These are phyloP conservation scores for Singerocomus rubriflavus DNA, from an alignment of 1,284 basidiomycete species.

Conservation along the genomic window DNA sequence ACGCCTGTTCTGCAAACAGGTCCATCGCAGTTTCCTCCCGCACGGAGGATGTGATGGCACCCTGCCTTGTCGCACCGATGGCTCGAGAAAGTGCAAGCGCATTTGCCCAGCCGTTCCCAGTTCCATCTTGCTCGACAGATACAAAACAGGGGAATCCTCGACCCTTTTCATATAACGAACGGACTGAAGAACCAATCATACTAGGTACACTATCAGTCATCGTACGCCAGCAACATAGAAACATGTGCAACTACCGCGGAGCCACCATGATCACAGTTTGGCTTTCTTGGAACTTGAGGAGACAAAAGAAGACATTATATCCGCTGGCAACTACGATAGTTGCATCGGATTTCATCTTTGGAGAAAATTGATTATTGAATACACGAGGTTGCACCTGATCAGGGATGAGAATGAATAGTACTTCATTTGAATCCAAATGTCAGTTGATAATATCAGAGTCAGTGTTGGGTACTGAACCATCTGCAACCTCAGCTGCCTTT, in stretches of 20 bases:
- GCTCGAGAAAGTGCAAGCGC: slow-evolving; percentile 54
- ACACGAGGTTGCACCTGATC: slow-evolving; percentile 62
- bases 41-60: slow-evolving; percentile 63
- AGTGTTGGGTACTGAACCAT: slow-evolving; percentile 36
- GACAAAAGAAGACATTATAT: slow-evolving; percentile 63
- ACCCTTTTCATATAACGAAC: slow-evolving; percentile 57
- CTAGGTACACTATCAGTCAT: slow-evolving; percentile 29
- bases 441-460: slow-evolving; percentile 1
- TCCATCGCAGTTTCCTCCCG: slow-evolving; percentile 68
- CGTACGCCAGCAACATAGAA: not conserved
- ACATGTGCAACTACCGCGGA: slow-evolving; percentile 36
- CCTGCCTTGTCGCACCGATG: slow-evolving; percentile 62
- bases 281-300: slow-evolving; percentile 50
- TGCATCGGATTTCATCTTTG: slow-evolving; percentile 47
- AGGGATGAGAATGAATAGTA: slow-evolving; percentile 59
- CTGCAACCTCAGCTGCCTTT: slow-evolving; percentile 54
- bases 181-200: slow-evolving; percentile 65
- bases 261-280: slow-evolving; percentile 68
- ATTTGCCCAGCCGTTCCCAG: slow-evolving; percentile 44
- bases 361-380: slow-evolving; percentile 54
- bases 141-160: slow-evolving; percentile 65
- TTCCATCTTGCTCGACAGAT: slow-evolving; percentile 61
- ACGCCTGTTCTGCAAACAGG: slow-evolving; percentile 61
- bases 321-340: slow-evolving; percentile 61
- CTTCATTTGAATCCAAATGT: slow-evolving; percentile 29